phyloP scores from a whole-genome alignment of 2,329 filamentous ascomycete genomes.

The Alternaria sp. region DNA sequence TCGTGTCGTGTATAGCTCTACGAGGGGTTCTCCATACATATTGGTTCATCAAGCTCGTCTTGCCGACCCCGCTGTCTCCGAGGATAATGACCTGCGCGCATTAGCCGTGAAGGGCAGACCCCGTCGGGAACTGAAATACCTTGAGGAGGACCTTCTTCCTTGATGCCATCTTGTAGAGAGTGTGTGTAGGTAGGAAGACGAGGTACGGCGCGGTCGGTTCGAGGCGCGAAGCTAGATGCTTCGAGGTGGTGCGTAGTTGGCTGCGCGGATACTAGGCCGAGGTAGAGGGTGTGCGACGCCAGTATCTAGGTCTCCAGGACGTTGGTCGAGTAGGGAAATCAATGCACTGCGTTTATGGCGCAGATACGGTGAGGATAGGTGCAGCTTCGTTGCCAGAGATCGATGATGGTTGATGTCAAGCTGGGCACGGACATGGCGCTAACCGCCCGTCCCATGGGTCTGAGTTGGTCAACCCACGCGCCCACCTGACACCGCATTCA shows the following conservation, averaged over 20 bases:
- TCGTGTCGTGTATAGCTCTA: neutral
- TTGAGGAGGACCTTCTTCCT: slow-evolving; percentile 88
- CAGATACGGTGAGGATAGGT: slow-evolving; percentile 11
- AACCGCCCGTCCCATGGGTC: slow-evolving; percentile 4
- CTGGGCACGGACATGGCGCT: slow-evolving; percentile 7
- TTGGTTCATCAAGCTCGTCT: slow-evolving; percentile 99
- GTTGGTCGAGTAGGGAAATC: neutral
- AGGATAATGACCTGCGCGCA: slow-evolving; percentile 88
- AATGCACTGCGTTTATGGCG: neutral
- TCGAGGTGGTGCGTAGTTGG: slow-evolving; percentile 5
- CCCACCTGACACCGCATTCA: slow-evolving; percentile 11
- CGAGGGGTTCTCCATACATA: slow-evolving; percentile 72
- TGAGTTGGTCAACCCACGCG: slow-evolving; percentile 7
- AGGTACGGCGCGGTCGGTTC: slow-evolving; percentile 6
- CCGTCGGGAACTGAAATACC: slow-evolving; percentile 57
- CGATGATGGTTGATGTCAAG: slow-evolving; percentile 16
- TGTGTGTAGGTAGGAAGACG: slow-evolving; percentile 9
- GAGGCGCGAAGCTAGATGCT: slow-evolving; percentile 12
- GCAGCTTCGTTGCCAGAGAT: slow-evolving; percentile 8
- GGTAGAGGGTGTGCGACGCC: neutral
- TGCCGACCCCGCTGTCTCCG: slow-evolving; percentile 97
- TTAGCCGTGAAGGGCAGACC: slow-evolving; percentile 15
- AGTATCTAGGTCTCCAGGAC: neutral
- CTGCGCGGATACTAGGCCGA: neutral
- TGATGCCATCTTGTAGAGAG: slow-evolving; percentile 39